Evolutionary conservation across 2,329 filamentous ascomycete species (phyloP), one percentile per base, ranked within the genome.

Genomic region (Leptographium galeiforme): DNA sequence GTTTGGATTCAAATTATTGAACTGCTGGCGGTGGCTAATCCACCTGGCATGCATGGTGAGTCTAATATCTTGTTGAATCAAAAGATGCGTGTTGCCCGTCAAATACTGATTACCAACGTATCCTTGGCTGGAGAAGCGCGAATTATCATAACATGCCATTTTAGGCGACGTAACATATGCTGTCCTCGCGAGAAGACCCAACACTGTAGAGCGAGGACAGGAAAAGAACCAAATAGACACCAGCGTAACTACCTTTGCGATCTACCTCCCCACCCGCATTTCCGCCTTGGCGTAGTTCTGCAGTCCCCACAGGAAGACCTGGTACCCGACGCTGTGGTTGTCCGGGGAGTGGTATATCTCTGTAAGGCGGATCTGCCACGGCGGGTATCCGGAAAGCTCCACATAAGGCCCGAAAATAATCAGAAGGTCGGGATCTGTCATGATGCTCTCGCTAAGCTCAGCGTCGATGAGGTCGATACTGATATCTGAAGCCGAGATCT

Each of bases 321-420:
- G 90, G 67, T 98, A 98, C 46, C 89, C 89, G 18, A 98, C 90
- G 1, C 82, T 82, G 57, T 85, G 78, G 66, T 89, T 89, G 64
- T 90, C 86, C 54, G 78, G 77, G 13, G 87, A 72, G 62, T 82
- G 80, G 66, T 90, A 96, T 55, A 98, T 96, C 73, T 98, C 93
- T 0, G 90, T 96, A 64, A 98, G 72, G 45, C 93, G 80, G 57
- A 97, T 79, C 69, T 96, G 93, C 93, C 93, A 98, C 1, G 93
- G 93, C 11, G 93, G 93, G 66, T 97, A 98, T 11, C 93, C 89
- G 52, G 89, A 84, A 46, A 98, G 70, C 65, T 89, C 84, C 52
- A 97, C 81, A 50, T 82, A 81, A 5, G 90, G 87, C 1, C 85
- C 82, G 66, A 98, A 98, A 10, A 95, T 72, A 53, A 98, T 79